Evolutionary conservation across 2,329 filamentous ascomycete genomes (phyloP).

Genomic region (Botrytis elliptica): DNA sequence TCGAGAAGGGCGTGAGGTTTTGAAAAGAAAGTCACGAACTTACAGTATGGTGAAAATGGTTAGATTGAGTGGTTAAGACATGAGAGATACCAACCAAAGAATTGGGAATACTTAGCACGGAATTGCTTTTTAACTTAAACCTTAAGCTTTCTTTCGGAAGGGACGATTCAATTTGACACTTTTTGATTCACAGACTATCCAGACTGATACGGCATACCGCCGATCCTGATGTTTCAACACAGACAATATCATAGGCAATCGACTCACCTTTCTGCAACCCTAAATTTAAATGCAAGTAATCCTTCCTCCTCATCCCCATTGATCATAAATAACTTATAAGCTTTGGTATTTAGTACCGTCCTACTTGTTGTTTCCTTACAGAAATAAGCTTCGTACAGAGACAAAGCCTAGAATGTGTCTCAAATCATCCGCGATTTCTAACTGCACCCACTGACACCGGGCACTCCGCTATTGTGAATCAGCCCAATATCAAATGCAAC

Average conservation of each 20-base stretch:
- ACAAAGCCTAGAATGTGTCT: neutral
- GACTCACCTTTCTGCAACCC: neutral
- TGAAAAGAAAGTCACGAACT: neutral
- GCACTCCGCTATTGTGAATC: neutral
- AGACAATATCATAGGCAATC: neutral
- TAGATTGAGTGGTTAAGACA: neutral
- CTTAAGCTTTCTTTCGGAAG: neutral
- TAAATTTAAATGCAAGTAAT: neutral
- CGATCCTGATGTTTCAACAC: neutral
- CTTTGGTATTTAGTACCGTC: neutral
- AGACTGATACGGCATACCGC: neutral
- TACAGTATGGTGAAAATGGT: neutral
- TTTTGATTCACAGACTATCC: neutral
- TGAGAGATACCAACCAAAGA: neutral
- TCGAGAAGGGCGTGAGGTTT: neutral
- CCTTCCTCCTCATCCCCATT: neutral
- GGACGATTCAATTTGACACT: neutral
- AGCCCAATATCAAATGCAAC: neutral
- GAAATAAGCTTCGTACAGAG: neutral
- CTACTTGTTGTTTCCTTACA: neutral
- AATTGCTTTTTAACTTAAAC: neutral
- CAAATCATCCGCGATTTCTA: neutral
- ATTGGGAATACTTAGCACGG: neutral
- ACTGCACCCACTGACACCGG: neutral
- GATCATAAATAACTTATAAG: neutral